phyloP scores from a whole-genome alignment of 2,329 filamentous ascomycete species.

The Colletotrichum limetticola region DNA sequence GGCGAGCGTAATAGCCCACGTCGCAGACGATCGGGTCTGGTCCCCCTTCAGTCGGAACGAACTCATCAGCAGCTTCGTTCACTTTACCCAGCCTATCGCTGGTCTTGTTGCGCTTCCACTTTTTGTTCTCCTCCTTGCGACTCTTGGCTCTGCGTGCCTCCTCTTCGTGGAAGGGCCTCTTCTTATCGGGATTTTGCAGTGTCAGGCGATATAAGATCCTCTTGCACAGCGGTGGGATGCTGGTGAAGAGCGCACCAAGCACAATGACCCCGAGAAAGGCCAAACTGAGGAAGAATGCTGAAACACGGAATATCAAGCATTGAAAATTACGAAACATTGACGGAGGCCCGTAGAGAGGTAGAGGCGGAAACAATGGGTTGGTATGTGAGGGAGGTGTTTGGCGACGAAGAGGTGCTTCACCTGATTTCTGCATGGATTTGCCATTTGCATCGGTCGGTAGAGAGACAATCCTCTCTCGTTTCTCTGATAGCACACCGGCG shows the following conservation, averaged over 20 bases:
- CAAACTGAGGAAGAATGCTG: conserved; percentile 81
- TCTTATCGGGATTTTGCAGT: conserved; percentile 67
- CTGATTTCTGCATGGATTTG: conserved; percentile 52
- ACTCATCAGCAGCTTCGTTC: conserved; percentile 64
- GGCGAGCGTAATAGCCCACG: conserved; percentile 84
- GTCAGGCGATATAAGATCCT: conserved; percentile 64
- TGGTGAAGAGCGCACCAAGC: conserved; percentile 76
- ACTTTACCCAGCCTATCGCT: conserved; percentile 52
- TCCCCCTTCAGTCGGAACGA: conserved; percentile 81
- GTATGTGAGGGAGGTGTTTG: conserved; percentile 74
- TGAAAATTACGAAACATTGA: conserved; percentile 73
- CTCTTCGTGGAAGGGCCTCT: conserved; percentile 78
- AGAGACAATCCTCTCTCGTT: conserved; percentile 41
- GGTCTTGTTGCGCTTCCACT: conserved; percentile 67
- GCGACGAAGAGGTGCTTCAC: conserved; percentile 57
- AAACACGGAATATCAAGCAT: conserved; percentile 70
- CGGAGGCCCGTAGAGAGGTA: conserved; percentile 84
- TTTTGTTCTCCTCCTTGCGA: conserved; percentile 66
- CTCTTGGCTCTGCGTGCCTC: conserved; percentile 69
- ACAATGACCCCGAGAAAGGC: conserved; percentile 82
- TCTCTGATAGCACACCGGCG: conserved; percentile 45
- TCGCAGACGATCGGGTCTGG: conserved; percentile 83
- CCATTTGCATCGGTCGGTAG: conserved; percentile 44
- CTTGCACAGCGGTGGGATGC: conserved; percentile 63
- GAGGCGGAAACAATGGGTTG: conserved; percentile 84